Conservation (phyloP, 192 early-diverging fungal species). For the Dimargaris cristalligena region DNA sequence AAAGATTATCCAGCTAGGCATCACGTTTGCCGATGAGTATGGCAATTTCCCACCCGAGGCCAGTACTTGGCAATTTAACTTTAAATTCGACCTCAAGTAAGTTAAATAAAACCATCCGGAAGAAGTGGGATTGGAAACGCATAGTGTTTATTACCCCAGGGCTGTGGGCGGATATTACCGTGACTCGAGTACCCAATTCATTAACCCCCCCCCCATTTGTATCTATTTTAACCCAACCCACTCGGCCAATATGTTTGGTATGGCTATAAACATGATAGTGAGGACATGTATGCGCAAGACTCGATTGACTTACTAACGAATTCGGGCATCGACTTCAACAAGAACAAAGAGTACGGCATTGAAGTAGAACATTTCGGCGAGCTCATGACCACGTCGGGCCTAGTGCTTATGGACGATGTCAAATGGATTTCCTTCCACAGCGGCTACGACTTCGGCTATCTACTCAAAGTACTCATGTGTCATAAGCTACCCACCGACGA, state of each 20-base stretch:
- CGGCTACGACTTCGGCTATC: conserved; percentile 98
- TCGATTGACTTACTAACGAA: conserved; percentile 94
- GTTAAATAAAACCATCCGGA: no score
- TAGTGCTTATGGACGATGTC: conserved; percentile 85
- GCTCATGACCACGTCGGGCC: conserved; percentile 87
- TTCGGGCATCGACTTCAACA: conserved; percentile 95
- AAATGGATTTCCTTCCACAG: conserved; percentile 99
- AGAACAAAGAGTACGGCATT: conserved; percentile 90
- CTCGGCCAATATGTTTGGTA: no score
- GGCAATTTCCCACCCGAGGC: conserved; percentile 73
- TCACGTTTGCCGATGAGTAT: conserved; percentile 76
- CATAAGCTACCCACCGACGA: conserved; percentile 81
- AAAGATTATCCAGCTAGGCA: conserved; percentile 95
- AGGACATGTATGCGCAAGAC: conserved; percentile 98
- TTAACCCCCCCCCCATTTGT: no score
- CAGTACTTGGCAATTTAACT: conserved; percentile 99
- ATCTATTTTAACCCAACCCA: no score
- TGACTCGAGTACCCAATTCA: no score
- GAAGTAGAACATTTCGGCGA: conserved; percentile 94
- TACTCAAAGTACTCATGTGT: conserved; percentile 91
- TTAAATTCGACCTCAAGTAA: conserved; percentile 82
- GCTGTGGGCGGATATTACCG: no score
- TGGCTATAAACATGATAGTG: no score
- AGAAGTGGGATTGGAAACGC: no score
- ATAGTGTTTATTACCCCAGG: no score